Conservation (phyloP, 805 yeast species). For the Blastobotrys americana region DNA sequence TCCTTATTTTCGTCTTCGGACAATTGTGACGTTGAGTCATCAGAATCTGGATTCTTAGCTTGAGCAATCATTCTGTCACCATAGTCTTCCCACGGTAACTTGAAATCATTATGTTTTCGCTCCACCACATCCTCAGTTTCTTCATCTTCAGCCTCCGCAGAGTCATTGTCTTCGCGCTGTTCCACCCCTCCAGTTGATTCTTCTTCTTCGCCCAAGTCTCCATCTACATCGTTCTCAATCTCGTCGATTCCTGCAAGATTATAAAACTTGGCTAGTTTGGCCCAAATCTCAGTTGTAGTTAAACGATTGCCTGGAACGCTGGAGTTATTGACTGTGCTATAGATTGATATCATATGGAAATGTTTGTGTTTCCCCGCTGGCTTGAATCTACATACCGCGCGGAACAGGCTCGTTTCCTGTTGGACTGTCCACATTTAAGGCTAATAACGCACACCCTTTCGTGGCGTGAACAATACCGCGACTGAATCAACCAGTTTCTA, state of each 20-base stretch:
- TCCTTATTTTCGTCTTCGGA: slow-evolving; percentile 6
- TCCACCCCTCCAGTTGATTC: slow-evolving; percentile 7
- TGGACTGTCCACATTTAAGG: slow-evolving; percentile 56
- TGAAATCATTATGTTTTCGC: slow-evolving; percentile 27
- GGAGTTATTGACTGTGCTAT: slow-evolving; percentile 23
- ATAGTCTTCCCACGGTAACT: slow-evolving; percentile 40
- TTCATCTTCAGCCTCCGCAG: slow-evolving; percentile 6
- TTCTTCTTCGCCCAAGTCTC: slow-evolving; percentile 7
- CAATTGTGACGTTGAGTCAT: slow-evolving; percentile 6
- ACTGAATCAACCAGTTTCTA: too few species aligned
- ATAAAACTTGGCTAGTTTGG: slow-evolving; percentile 46
- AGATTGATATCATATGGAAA: slow-evolving; percentile 31
- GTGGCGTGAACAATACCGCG: too few species aligned
- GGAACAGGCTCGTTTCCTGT: slow-evolving; percentile 55
- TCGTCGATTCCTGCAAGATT: slow-evolving; percentile 52
- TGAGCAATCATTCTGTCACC: slow-evolving; percentile 37
- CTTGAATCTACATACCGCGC: slow-evolving; percentile 55
- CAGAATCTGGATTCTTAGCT: slow-evolving; percentile 27
- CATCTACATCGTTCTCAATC: slow-evolving; percentile 23
- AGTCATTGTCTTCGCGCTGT: slow-evolving; percentile 3
- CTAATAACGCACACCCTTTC: too few species aligned
- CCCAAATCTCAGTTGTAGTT: slow-evolving; percentile 50
- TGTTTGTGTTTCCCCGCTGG: slow-evolving; percentile 53
- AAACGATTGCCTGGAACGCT: slow-evolving; percentile 25
- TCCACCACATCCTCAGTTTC: slow-evolving; percentile 6